A percentile compares a stretch with the other conserved stretches of the same genome.
Conservation (phyloP, 352 stramenopile species). For the Thraustochytrium sp. region DNA sequence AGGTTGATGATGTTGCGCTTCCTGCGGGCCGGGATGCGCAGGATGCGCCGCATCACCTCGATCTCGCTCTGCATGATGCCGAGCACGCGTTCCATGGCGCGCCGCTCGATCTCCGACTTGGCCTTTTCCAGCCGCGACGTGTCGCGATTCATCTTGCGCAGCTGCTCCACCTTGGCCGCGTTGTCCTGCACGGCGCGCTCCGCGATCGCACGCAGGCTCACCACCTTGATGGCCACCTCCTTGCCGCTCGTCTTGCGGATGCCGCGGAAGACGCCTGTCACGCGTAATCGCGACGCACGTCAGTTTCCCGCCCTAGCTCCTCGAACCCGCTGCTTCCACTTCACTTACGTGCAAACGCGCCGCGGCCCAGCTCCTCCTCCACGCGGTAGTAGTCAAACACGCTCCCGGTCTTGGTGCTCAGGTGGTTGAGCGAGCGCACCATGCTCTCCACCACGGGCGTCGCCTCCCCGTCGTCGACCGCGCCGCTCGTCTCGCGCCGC, state of each 20-base stretch:
- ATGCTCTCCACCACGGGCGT: neutral
- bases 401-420: slow-evolving; percentile 5
- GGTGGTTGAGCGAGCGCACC: neutral
- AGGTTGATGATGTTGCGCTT: slow-evolving; percentile 34
- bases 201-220: neutral
- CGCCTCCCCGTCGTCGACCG: neutral
- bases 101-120: neutral
- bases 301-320: neutral
- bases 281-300: neutral
- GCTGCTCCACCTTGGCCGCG: neutral
- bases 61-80: slow-evolving; percentile 44
- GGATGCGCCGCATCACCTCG: slow-evolving; percentile 37
- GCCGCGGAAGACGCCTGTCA: slow-evolving; percentile 8
- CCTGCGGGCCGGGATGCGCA: slow-evolving; percentile 21
- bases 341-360: slow-evolving; percentile 1
- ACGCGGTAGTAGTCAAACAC: slow-evolving; percentile 25
- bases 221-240: slow-evolving; percentile 33
- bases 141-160: neutral
- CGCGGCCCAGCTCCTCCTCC: slow-evolving; percentile 34
- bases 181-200: slow-evolving; percentile 16
- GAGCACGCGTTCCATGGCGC: neutral
- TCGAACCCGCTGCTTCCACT: neutral
- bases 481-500: neutral
- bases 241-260: neutral
- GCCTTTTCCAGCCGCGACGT: neutral